Evolutionary conservation across 495 filamentous ascomycete genomes (phyloP), one percentile per base, ranked within the genome.

Genomic region (Neurospora sp.): DNA sequence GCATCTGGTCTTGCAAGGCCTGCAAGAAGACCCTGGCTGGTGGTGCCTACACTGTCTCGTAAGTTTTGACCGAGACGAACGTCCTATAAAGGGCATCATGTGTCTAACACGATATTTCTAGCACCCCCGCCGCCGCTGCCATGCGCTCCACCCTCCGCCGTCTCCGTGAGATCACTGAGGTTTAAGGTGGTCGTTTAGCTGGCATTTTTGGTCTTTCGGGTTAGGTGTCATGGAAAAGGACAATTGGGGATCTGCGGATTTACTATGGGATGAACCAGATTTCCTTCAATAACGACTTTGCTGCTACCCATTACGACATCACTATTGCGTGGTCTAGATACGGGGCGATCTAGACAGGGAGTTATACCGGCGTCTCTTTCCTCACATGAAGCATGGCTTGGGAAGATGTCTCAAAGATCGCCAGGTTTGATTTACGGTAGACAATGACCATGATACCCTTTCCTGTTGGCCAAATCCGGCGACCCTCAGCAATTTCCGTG

Each of bases 101-200:
- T n/a, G n/a, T n/a, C 79, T 80, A 73, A 84, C 76, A 70, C 46
- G 46, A 48, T 42, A 71, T 42, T 31, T 1, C 77, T 77, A 98
- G 94, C 71, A 98, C 96, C 74, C 94, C 96, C 71, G 95, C 96
- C 77, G 96, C 96, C 72, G 95, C 96, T 78, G 94, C 96, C 72
- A 97, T 94, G 83, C 90, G 96, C 83, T 98, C 95, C 75, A 99
- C 96, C 77, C 96, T 99, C 84, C 92, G 96, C 84, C 90, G 96
- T 87, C 89, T 99, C 86, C 91, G 96, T 82, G 96, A 98, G 86
- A 96, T 98, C 87, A 92, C 93, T 82, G 96, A 98, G 90, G 92
- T 96, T 81, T 99, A 93, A 82, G 80, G 74, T 78, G 59, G 48
- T 38, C 53, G 53, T 61, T 38, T 20, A 68, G 74, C 72, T 71